Conservation (phyloP, 1,139 yeast species). For the Kodamaea derodonti region DNA sequence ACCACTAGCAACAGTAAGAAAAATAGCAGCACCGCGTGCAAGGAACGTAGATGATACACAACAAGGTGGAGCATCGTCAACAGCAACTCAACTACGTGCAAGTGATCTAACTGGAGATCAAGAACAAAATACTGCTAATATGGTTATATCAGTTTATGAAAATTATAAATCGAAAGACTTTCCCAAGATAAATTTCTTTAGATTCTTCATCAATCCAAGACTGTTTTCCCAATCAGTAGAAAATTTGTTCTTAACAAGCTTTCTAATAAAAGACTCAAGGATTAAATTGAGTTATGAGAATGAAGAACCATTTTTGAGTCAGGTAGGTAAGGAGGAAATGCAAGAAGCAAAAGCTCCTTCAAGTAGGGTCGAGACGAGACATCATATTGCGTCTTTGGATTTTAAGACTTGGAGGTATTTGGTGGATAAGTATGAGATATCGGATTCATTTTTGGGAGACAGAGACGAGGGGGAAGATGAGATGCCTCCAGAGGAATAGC, state of each 20-base stretch:
- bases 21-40: constrained; percentile 31
- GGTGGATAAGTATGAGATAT: constrained; percentile 48
- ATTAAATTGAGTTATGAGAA: constrained; percentile 49
- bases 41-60: constrained; percentile 44
- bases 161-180: constrained; percentile 27
- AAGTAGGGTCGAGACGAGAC: constrained; percentile 31
- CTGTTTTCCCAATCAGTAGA: constrained; percentile 81
- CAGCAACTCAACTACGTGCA: constrained; percentile 53
- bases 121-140: constrained; percentile 56
- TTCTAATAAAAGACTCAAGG: constrained; percentile 70
- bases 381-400: constrained; percentile 70
- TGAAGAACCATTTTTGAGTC: constrained; percentile 26
- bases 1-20: constrained; percentile 63
- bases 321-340: constrained; percentile 14
- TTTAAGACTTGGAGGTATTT: constrained; percentile 59
- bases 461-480: constrained; percentile 32
- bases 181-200: constrained; percentile 53
- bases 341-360: constrained; percentile 12
- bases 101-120: constrained; percentile 46
- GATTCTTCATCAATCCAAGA: constrained; percentile 67
- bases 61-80: constrained; percentile 31
- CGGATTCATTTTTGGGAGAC: constrained; percentile 50
- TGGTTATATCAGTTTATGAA: constrained; percentile 50
- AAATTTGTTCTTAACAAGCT: constrained; percentile 77
- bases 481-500: constrained; percentile 19